These are phyloP conservation scores for Fusarium setosum DNA, from an alignment of 2,329 filamentous ascomycete species.

Conservation along the genomic window DNA sequence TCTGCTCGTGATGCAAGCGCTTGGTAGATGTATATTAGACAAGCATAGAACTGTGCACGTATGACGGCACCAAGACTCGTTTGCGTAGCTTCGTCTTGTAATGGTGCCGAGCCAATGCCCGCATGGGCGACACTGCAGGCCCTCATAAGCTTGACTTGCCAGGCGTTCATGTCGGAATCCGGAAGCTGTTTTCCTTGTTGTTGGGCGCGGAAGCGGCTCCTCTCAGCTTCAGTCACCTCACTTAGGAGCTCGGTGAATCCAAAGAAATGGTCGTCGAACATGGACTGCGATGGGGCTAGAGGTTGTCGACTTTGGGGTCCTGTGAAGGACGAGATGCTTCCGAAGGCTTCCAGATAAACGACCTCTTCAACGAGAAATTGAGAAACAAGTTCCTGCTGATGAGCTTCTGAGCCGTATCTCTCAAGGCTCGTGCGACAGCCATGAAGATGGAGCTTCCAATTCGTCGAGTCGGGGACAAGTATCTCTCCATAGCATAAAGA, in stretches of 20 bases:
- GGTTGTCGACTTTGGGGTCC: neutral
- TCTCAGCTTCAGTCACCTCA: neutral
- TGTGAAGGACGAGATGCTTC: neutral
- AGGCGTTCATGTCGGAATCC: neutral
- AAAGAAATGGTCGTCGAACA: neutral
- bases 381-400: neutral
- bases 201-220: neutral
- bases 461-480: neutral
- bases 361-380: neutral
- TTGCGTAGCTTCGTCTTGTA: neutral
- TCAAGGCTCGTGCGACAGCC: neutral
- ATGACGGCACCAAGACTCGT: neutral
- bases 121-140: neutral
- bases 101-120: neutral
- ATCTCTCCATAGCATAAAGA: conserved; percentile 1
- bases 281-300: neutral
- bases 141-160: neutral
- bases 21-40: neutral
- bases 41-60: neutral
- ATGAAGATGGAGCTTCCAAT: neutral
- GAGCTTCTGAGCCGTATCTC: neutral
- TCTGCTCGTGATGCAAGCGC: neutral
- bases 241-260: neutral
- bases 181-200: neutral
- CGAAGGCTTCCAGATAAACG: neutral